Evolutionary conservation across 768 basidiomycete species (phyloP), one percentile per base, ranked within the genome.

Genomic region (Stropharia rugosoannulata): DNA sequence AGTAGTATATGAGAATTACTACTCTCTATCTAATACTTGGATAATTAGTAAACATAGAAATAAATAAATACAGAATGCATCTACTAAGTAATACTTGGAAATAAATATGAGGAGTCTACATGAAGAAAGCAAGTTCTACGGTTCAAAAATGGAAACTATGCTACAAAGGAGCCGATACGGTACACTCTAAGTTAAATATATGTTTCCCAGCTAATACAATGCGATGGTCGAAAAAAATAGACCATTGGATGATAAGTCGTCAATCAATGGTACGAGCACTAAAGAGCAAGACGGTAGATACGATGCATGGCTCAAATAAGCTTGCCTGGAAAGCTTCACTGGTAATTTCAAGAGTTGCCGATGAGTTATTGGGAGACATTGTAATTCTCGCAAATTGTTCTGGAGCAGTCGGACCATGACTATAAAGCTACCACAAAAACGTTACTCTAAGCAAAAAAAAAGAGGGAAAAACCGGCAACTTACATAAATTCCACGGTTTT

Each of bases 331-430:
- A 54, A 5, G 55, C 55, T n/a, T 62, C 61, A 16, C 49, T 65
- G 1, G 59, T 62, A 11, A 65, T 59, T 44, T 65, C 64, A 6
- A 64, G 58, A 4, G 58, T 8, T 2, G 59, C 46, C 27, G 48
- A 51, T 19, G 46, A 39, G 15, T 48, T 47, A 8, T 58, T 50
- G 8, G 27, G 8, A 0, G 55, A 10, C 19, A 60, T 18, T 1
- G 59, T 55, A 5, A 64, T 35, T 6, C 61, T 55, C 0, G 63
- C 63, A 27, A 44, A 61, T 25, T 64, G 58, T 12, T 55, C 57
- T 5, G 63, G 59, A n/a, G 61, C 57, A 54, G 57, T 62, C 5
- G 63, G 59, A 40, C 63, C 63, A 15, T 55, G 41, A 29, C 55
- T 64, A 12, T 62, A 64, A 6, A 64, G 36, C 63, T 64, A 39